Evolutionary conservation across 2,329 filamentous ascomycete genomes (phyloP), one percentile per base, ranked within the genome.

Genomic region (Cordyceps tenuipes): DNA sequence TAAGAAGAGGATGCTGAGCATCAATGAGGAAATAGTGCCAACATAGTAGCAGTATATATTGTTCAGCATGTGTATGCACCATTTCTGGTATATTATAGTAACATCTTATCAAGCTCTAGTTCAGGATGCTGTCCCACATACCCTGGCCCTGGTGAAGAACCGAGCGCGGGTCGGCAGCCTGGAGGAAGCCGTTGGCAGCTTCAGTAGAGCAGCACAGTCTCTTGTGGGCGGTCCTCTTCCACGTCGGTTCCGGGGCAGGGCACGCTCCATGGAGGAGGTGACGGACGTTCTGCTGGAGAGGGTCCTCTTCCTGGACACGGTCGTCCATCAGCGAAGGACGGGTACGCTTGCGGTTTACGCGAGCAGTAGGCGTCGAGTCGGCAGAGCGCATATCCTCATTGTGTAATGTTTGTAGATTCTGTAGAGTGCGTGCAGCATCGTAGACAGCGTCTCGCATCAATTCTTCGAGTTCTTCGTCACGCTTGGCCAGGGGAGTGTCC

Each of bases 281-380:
- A 58, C 86, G 83, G 12, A 89, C 86, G 61, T 87, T 86, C 62
- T 88, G 83, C 67, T 89, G 86, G 9, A 86, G 75, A n/a, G 76
- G 73, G 61, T 78, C 74, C 61, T 88, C 85, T 36, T 88, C 83
- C 67, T 89, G 86, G 10, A 86, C 75, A n/a, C 76, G 73, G 61
- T 78, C 75, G 61, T 88, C 85, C 59, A 82, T 77, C 15, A 84
- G 87, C 8, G 74, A 66, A 15, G 83, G 79, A 55, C 85, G 78
- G 67, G 80, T 82, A 65, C 86, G 81, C 76, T 89, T 89, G 61
- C 75, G 73, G 26, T 78, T 77, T 8, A 43, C 21, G 21, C 57
- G 57, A 31, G 68, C 66, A n/a, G 66, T 67, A 17, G 73, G 68
- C 17, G 70, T 72, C 58, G 77, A 67, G 64, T 75, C 69, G 23